A percentile compares a stretch with the other conserved stretches of the same genome.
phyloP scores from a whole-genome alignment of 2,329 filamentous ascomycete species.

The Knufia petricola region DNA sequence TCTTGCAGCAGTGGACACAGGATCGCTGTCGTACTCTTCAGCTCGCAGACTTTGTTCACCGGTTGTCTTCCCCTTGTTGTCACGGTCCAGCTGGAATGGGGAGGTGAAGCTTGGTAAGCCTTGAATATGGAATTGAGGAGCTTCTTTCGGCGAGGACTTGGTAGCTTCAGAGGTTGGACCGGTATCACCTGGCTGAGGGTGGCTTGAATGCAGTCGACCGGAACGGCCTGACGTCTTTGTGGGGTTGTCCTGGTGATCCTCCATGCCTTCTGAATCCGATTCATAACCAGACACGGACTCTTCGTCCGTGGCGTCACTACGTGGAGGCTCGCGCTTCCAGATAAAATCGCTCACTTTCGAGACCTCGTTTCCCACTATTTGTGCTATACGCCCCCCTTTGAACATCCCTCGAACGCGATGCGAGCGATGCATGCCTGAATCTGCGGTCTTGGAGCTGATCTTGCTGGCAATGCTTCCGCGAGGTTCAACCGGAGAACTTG shows the following conservation, averaged over 20 bases:
- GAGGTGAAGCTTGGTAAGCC: slow-evolving; percentile 46
- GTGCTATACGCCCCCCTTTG: slow-evolving; percentile 66
- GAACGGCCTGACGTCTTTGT: slow-evolving; percentile 13
- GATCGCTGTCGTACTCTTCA: slow-evolving; percentile 24
- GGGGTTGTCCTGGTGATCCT: slow-evolving; percentile 22
- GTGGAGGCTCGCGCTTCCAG: slow-evolving; percentile 45
- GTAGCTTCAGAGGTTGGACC: background rate
- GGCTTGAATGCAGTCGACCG: background rate
- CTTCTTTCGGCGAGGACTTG: slow-evolving; percentile 10
- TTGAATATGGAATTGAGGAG: slow-evolving; percentile 32
- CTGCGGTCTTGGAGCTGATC: slow-evolving; percentile 37
- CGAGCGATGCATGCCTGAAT: slow-evolving; percentile 35
- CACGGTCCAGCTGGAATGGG: slow-evolving; percentile 33
- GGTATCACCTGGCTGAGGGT: background rate
- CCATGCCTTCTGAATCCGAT: slow-evolving; percentile 36
- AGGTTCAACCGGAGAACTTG: background rate
- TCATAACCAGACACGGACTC: slow-evolving; percentile 40
- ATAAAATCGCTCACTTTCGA: slow-evolving; percentile 53
- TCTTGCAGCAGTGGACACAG: slow-evolving; percentile 34
- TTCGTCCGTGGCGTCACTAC: slow-evolving; percentile 29
- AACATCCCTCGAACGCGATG: slow-evolving; percentile 62
- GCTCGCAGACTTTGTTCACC: slow-evolving; percentile 18
- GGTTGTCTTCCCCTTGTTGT: slow-evolving; percentile 26
- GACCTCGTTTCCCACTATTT: slow-evolving; percentile 57
- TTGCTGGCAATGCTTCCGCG: slow-evolving; percentile 22